A percentile compares a stretch with the other conserved stretches of the same genome.
Evolutionary conservation across 2,329 filamentous ascomycete genomes (phyloP).

Genomic region (Paradendryphiella salina): DNA sequence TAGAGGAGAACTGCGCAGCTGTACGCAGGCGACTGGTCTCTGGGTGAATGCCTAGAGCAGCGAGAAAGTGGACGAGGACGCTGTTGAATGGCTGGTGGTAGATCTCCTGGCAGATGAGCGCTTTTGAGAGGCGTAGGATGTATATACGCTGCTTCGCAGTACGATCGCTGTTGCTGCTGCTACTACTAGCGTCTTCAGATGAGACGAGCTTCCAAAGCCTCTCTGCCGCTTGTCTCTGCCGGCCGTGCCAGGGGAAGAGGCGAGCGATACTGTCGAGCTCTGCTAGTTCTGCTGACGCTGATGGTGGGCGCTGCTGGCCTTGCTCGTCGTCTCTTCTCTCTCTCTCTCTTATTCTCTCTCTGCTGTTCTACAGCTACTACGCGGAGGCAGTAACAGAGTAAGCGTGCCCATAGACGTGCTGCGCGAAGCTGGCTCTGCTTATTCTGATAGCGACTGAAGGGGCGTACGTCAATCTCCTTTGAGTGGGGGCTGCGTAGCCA

Average conservation of each 20-base stretch:
- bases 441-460: not conserved
- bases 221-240: not conserved
- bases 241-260: not conserved
- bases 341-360: not conserved
- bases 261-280: not conserved
- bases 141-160: not conserved
- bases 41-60: not conserved
- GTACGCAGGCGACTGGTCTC: not conserved
- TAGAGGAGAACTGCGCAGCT: not conserved
- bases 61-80: not conserved
- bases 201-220: not conserved
- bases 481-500: not conserved
- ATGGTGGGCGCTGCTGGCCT: too few species aligned
- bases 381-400: slow-evolving; percentile 1
- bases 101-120: not conserved
- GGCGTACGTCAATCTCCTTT: not conserved
- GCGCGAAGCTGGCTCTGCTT: not conserved
- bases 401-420: not conserved
- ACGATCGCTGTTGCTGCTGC: not conserved
- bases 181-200: not conserved
- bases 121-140: not conserved
- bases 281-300: not conserved
- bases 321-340: too few species aligned
- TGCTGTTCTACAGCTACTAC: slow-evolving; percentile 2
- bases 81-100: not conserved